A percentile compares a stretch with the other conserved stretches of the same genome.
These are phyloP conservation scores for Cymbopogon flexuosus DNA, from an alignment of 202 grass and related monocot genomes.

Conservation along the genomic window DNA sequence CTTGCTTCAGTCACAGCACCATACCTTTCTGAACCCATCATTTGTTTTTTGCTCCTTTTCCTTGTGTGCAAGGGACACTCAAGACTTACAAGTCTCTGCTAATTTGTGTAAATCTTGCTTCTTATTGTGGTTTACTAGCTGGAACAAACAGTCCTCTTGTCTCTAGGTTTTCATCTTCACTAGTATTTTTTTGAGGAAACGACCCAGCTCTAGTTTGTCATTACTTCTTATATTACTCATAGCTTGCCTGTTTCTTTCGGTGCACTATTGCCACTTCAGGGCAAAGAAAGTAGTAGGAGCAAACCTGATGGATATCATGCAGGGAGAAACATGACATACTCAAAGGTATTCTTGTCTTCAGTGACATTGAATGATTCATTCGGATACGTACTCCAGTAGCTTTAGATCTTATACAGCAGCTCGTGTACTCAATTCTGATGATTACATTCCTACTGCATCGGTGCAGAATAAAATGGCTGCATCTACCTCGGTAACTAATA, in stretches of 20 bases:
- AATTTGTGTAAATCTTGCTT: neutral
- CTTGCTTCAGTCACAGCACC: too few species aligned
- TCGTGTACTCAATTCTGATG: neutral
- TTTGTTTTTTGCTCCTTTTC: too few species aligned
- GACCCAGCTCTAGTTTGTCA: neutral
- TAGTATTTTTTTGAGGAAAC: too few species aligned
- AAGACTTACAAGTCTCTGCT: neutral
- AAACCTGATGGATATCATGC: slow-evolving; percentile 52
- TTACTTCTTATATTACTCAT: neutral
- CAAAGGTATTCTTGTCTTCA: slow-evolving; percentile 49
- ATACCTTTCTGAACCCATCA: too few species aligned
- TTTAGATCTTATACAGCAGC: slow-evolving; percentile 10
- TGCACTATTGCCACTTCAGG: slow-evolving; percentile 26
- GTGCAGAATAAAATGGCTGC: slow-evolving; percentile 61
- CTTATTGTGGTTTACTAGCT: neutral
- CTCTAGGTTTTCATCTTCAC: neutral
- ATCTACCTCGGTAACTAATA: slow-evolving; percentile 43
- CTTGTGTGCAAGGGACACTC: neutral
- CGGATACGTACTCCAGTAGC: neutral
- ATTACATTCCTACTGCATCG: slow-evolving; percentile 11
- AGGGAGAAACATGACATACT: slow-evolving; percentile 51
- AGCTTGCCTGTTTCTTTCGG: neutral
- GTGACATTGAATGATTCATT: neutral
- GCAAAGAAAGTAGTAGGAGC: slow-evolving; percentile 40
- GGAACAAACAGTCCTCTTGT: neutral